A percentile compares a stretch with the other conserved stretches of the same genome.
These are phyloP conservation scores for Colletotrichum destructivum DNA, from an alignment of 2,329 filamentous ascomycete species.

Conservation along the genomic window DNA sequence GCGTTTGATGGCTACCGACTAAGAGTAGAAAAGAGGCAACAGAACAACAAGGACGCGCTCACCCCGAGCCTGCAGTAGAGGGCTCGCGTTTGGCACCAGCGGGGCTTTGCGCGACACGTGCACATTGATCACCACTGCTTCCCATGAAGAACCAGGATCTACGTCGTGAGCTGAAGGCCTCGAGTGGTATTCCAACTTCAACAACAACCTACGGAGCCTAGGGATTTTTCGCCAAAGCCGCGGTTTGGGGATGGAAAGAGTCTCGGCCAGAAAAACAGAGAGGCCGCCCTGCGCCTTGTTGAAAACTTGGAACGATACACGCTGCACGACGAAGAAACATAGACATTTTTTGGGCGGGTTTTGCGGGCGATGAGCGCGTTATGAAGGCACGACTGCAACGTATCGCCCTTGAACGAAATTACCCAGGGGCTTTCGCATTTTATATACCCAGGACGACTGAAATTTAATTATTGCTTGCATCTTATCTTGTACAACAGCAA, in stretches of 20 bases:
- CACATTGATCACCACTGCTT: background rate
- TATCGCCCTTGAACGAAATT: slow-evolving; percentile 15
- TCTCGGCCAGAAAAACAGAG: background rate
- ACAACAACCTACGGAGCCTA: slow-evolving; percentile 4
- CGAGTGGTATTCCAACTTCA: background rate
- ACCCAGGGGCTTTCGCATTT: slow-evolving; percentile 27
- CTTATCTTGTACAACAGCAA: slow-evolving; percentile 8
- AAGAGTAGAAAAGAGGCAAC: background rate
- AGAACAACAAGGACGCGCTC: background rate
- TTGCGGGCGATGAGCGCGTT: slow-evolving; percentile 8
- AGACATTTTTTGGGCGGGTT: slow-evolving; percentile 23
- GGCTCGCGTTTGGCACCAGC: background rate
- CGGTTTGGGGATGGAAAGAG: background rate
- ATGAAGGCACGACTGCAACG: slow-evolving; percentile 26
- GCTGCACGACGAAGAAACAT: slow-evolving; percentile 15
- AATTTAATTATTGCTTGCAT: slow-evolving; percentile 18
- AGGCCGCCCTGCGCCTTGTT: slow-evolving; percentile 6
- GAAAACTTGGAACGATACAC: background rate
- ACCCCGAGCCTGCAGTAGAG: background rate
- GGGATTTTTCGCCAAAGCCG: slow-evolving; percentile 7
- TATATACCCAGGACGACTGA: slow-evolving; percentile 37
- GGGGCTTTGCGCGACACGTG: background rate
- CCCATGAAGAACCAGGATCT: background rate
- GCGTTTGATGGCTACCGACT: slow-evolving; percentile 7
- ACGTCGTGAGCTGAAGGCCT: background rate